Conservation (phyloP, 352 stramenopile genomes). For the Globisporangium okanoganense region DNA sequence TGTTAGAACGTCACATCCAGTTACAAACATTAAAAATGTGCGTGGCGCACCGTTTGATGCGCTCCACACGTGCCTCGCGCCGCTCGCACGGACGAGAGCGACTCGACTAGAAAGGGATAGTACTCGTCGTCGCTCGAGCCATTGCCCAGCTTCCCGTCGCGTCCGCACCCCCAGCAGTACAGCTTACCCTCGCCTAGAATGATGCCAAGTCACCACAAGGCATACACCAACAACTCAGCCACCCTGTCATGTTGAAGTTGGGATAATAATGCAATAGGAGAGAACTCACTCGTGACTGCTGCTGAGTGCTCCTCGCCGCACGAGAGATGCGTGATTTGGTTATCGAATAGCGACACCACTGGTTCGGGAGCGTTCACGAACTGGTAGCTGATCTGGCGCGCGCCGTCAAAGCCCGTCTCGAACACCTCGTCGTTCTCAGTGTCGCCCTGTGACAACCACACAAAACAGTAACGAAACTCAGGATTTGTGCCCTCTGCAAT, state of each 20-base stretch:
- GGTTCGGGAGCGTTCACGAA: conserved; percentile 44
- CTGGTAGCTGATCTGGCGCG: conserved; percentile 65
- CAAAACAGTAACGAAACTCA: not conserved
- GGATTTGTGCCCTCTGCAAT: too few relatives aligned
- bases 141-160: conserved; percentile 68
- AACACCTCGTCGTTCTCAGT: conserved; percentile 67
- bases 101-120: conserved; percentile 39
- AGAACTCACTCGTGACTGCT: conserved; percentile 51
- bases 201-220: too few relatives aligned
- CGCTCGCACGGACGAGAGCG: conserved; percentile 54
- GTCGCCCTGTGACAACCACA: conserved; percentile 38
- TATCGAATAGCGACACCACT: conserved; percentile 42
- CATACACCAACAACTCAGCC: too few relatives aligned
- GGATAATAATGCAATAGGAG: not conserved
- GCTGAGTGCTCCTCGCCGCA: conserved; percentile 68
- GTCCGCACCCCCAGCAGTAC: conserved; percentile 67
- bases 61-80: conserved; percentile 46
- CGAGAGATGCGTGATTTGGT: conserved; percentile 39
- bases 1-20: not conserved
- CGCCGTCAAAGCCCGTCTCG: conserved; percentile 59
- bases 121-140: conserved; percentile 53
- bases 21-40: not conserved
- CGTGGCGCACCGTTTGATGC: conserved; percentile 49
- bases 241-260: not conserved
- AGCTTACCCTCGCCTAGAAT: conserved; percentile 46